Base-by-base conservation (phyloP, 1,139 yeast genomes). In the Suhomyces yuchorum region DNA sequence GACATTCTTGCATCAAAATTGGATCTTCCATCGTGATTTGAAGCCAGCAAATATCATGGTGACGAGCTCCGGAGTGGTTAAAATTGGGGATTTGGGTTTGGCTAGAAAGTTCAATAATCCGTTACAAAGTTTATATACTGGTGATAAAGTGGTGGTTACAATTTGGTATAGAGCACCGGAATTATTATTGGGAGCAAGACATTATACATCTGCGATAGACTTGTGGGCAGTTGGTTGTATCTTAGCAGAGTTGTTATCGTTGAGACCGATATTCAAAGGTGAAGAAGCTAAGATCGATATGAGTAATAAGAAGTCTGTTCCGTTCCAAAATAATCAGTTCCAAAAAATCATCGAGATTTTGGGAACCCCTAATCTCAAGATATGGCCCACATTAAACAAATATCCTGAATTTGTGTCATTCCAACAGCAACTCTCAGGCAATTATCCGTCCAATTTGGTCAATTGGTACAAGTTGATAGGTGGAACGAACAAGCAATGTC, bases 41-140 rank as follows among this genome's bases (percentile, higher is more conserved):
- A 93, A 93, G 63, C 99, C 99, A 1, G 99, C 99, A 1, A 93
- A 93, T 66, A 93, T 95, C 56, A 93, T 93, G 98, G 96, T 93
- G 1, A 84, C 97, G 0, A 79, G 85, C 9, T 82, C 80, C 51
- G 99, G 99, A 0, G 83, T 84, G 19, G 96, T 93, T 17, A 95
- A 93, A 63, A 91, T 95, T 54, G 99, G 98, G 26, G 99, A 93
- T 69, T 77, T 93, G 57, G 99, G 99, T 1, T 75, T 93, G 37
- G 99, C 99, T 0, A 77, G 99, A 51, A 83, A 89, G 57, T 93
- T 92, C 68, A 86, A 87, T 55, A 89, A 90, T 58, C 96, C 96
- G 11, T 66, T 93, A 36, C 98, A 93, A 62, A 85, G 96, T 39
- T 73, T 95, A 23, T 93, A 88, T 61, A 81, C 95, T 9, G 98